Conservation (phyloP, 2,329 filamentous ascomycete genomes). For the Fusarium clavum region DNA sequence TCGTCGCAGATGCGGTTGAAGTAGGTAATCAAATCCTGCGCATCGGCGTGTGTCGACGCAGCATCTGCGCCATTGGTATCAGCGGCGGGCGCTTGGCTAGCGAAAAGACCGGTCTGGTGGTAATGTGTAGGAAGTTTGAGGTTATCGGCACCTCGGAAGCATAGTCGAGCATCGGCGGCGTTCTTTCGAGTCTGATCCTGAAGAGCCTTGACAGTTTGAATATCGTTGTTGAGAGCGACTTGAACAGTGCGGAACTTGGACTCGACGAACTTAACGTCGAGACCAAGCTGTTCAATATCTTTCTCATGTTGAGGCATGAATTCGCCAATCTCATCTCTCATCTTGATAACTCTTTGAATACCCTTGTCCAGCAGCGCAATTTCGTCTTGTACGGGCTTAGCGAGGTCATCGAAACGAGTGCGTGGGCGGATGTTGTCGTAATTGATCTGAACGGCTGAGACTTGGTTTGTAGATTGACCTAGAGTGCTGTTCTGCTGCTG, state of each 20-base stretch:
- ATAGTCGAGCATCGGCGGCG: conserved; percentile 75
- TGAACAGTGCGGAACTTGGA: conserved; percentile 60
- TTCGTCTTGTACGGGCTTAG: conserved; percentile 81
- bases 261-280: conserved; percentile 62
- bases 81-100: conserved; percentile 48
- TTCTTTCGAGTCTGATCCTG: conserved; percentile 69
- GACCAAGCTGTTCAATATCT: conserved; percentile 60
- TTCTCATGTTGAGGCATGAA: conserved; percentile 69
- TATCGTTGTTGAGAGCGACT: conserved; percentile 65
- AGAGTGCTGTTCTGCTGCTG: conserved; percentile 44
- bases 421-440: conserved; percentile 82
- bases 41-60: conserved; percentile 52
- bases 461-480: conserved; percentile 59
- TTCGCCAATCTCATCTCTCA: conserved; percentile 80
- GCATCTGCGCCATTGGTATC: conserved; percentile 49
- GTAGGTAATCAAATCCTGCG: conserved; percentile 59
- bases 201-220: conserved; percentile 73
- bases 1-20: conserved; percentile 59
- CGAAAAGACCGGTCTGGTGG: conserved; percentile 60
- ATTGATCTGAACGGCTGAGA: conserved; percentile 82
- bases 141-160: conserved; percentile 80
- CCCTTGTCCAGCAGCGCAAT: conserved; percentile 83
- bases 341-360: conserved; percentile 82
- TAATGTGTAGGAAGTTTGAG: conserved; percentile 74
- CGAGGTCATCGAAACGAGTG: conserved; percentile 91